Conservation (phyloP, 352 stramenopile genomes). For the Globisporangium perplexum region DNA sequence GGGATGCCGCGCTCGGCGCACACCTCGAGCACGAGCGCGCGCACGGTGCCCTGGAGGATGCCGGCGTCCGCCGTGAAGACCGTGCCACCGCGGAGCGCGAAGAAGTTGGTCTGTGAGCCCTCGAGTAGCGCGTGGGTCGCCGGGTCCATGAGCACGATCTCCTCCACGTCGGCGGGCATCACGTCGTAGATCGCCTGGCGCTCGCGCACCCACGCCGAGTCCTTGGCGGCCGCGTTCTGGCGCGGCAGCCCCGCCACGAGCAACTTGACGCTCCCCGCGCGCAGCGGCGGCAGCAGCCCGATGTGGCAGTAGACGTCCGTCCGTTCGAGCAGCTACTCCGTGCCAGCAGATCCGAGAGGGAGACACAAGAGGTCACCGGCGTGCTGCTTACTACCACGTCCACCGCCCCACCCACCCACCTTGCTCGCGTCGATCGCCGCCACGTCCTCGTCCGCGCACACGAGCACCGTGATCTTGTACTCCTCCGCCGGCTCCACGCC, state of each 20-base stretch:
- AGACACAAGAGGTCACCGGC: too few species aligned
- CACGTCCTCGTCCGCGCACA: slow-evolving; percentile 32
- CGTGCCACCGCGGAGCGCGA: slow-evolving; percentile 39
- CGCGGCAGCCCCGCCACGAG: slow-evolving; percentile 57
- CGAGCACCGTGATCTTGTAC: slow-evolving; percentile 82
- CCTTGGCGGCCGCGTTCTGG: slow-evolving; percentile 71
- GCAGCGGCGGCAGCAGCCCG: slow-evolving; percentile 53
- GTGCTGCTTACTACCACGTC: too few species aligned
- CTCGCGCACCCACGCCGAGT: slow-evolving; percentile 71
- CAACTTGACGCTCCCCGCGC: slow-evolving; percentile 61
- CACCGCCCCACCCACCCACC: not conserved
- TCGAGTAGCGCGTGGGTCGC: slow-evolving; percentile 46
- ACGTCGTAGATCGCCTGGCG: slow-evolving; percentile 70
- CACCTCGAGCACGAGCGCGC: slow-evolving; percentile 63
- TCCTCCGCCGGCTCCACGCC: slow-evolving; percentile 41
- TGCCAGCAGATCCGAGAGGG: too few species aligned
- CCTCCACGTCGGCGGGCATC: slow-evolving; percentile 59
- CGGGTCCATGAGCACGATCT: slow-evolving; percentile 84
- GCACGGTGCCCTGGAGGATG: slow-evolving; percentile 76
- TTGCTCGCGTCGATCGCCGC: not conserved
- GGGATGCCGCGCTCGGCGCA: slow-evolving; percentile 47
- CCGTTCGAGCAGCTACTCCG: slow-evolving; percentile 12
- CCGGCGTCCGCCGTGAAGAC: slow-evolving; percentile 65
- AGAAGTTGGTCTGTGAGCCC: slow-evolving; percentile 86
- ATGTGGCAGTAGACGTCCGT: slow-evolving; percentile 73